Evolutionary conservation across 2,329 filamentous ascomycete genomes (phyloP), one percentile per base, ranked within the genome.

Genomic region (Cercospora sp.): DNA sequence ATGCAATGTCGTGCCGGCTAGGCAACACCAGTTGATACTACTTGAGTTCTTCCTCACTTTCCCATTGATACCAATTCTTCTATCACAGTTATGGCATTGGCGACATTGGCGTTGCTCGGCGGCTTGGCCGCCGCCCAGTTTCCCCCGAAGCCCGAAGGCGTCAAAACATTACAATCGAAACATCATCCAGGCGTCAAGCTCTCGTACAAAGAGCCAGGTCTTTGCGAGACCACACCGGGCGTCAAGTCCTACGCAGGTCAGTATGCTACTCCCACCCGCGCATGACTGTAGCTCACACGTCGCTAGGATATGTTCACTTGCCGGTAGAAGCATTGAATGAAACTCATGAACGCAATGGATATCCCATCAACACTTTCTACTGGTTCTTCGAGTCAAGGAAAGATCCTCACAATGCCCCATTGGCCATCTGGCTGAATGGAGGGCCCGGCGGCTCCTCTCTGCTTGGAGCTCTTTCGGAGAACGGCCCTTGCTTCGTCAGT

Each of bases 311-410:
- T 64, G 73, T 79, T 16, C 71, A 77, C 61, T 62, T 78, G 1
- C 71, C 75, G 3, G 70, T 72, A 5, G 75, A 79, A 40, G 75
- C 74, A 1, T 76, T 73, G 61, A 73, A 73, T 55, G 71, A 73
- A 32, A 72, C 71, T 8, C 69, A 70, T 60, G 72, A 75, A 73
- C 83, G 86, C 70, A 79, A 82, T 55, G 65, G 37, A 10, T 86
- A 86, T 67, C 79, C 83, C 8, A 63, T 73, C 49, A 72, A 83
- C 62, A 80, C 79, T 0, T 89, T 88, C 76, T 90, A 89, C 76
- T 88, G 86, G 85, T 89, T 88, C 74, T 89, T 90, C 72, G 86
- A 88, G 69, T 82, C 86, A 0, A 81, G 87, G 16, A 84, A 86
- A 63, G 82, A 86, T 73, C 83, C 87, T 1, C 73, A 77, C 8